These are phyloP conservation scores for Coccomyxa sp. DNA, from an alignment of 139 green algal genomes.

Conservation along the genomic window DNA sequence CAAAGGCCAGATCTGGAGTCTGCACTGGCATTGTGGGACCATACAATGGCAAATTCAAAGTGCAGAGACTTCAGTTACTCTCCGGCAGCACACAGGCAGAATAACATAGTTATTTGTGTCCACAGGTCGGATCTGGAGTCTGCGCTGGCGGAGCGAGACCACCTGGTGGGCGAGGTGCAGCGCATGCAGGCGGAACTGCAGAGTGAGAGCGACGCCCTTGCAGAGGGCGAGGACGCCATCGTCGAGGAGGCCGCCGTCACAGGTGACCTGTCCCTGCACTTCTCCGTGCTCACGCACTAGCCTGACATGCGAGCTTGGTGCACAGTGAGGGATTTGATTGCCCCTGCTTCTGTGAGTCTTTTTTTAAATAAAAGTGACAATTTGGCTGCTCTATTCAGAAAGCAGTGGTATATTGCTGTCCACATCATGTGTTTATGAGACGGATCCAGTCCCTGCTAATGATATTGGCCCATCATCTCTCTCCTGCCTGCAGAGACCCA, in stretches of 20 bases:
- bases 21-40: too few relatives aligned
- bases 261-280: not conserved
- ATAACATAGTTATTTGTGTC: too few relatives aligned
- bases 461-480: not conserved
- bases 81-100: too few relatives aligned
- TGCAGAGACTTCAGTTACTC: too few relatives aligned
- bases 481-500: not conserved
- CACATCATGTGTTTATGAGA: not conserved
- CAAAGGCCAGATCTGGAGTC: too few relatives aligned
- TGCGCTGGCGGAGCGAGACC: conserved; percentile 1
- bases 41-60: too few relatives aligned
- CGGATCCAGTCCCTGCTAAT: not conserved
- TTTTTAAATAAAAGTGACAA: not conserved
- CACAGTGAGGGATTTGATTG: not conserved
- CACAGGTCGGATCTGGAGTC: conserved; percentile 17
- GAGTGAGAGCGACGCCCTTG: not conserved
- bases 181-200: not conserved
- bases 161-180: not conserved
- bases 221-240: not conserved
- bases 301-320: not conserved
- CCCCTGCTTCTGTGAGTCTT: not conserved
- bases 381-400: not conserved
- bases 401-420: not conserved
- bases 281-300: not conserved
- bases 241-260: not conserved